Evolutionary conservation across 73 alveolate species (phyloP), one percentile per base, ranked within the genome.

Genomic region (Breviolum minutum): DNA sequence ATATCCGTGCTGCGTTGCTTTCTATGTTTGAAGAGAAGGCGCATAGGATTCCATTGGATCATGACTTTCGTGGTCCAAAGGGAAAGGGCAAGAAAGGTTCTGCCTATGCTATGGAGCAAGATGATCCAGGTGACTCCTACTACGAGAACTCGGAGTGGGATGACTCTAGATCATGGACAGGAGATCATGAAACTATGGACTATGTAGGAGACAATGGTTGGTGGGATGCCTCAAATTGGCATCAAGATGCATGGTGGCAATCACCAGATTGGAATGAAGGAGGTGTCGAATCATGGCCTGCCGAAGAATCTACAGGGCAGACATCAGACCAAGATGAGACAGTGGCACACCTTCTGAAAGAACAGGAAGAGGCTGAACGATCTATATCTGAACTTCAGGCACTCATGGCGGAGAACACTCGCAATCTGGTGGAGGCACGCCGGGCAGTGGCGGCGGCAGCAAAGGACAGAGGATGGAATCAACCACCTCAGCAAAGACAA

Each of bases 21-120:
- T 83, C 93, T 73, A 83, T 83, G 93, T 83, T 22, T 60, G 91
- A 82, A 82, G 91, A 82, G 40, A 40, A 27, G 74, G 24, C 11
- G 11, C 74, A 66, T 17, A 11, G 74, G 74, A 66, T 13, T 66
- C 74, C 74, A 17, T 66, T 66, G 11, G 24, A 71, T 26, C 82
- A 66, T 66, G 24, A 66, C 24, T 17, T 11, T 66, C 24, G 74
- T 66, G 74, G 74, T 66, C 24, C 24, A 11, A 66, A 66, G 17
- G 74, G 74, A 66, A 17, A 66, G 24, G 74, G 11, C 17, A 17
- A 66, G 11, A 66, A 11, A 66, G 17, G 24, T 13, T 13, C 24
- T 66, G 11, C 24, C 24, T 11, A 66, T 66, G 74, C 11, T 11
- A 13, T 66, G 11, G 74, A 66, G 74, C 74, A 11, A 11, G 11